Percentiles rank a stretch among this genome's conserved stretches.
Evolutionary conservation across 2,329 filamentous ascomycete genomes (phyloP).

Genomic region (Macrophomina phaseolina): DNA sequence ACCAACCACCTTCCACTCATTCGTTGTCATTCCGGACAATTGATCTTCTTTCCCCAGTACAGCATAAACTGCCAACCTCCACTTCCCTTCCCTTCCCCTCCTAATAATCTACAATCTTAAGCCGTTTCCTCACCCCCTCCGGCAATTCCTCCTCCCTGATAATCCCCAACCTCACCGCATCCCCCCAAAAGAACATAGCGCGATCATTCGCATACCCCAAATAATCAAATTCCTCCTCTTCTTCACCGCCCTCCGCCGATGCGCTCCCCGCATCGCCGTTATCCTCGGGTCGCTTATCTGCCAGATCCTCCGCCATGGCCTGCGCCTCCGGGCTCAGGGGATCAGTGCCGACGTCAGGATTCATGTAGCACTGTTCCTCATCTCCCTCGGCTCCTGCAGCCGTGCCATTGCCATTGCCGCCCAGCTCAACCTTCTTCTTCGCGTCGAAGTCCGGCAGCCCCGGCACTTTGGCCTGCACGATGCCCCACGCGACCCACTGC

Average conservation of each 20-base stretch:
- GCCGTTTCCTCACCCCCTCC: constrained; percentile 62
- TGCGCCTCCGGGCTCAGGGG: constrained; percentile 30
- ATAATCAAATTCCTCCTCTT: constrained; percentile 86
- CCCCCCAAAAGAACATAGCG: constrained; percentile 93
- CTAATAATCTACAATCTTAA: constrained; percentile 69
- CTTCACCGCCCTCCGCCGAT: constrained; percentile 31
- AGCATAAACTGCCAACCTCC: too few species aligned
- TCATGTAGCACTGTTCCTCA: constrained; percentile 26
- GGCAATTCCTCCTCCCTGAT: constrained; percentile 79
- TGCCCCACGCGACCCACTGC: constrained; percentile 94
- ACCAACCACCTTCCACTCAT: too few species aligned
- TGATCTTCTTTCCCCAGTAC: too few species aligned
- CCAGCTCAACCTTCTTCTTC: constrained; percentile 27
- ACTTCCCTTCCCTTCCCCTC: too few species aligned
- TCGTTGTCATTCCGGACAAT: too few species aligned
- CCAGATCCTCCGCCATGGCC: constrained; percentile 33
- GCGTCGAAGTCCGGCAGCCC: constrained; percentile 64
- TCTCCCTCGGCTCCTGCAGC: constrained; percentile 33
- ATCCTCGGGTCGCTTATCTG: constrained; percentile 31
- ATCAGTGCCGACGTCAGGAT: constrained; percentile 23
- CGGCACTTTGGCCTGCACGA: constrained; percentile 89
- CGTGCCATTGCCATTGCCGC: background rate
- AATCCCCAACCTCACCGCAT: constrained; percentile 78
- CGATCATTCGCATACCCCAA: constrained; percentile 88
- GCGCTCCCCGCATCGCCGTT: constrained; percentile 41